Conservation (phyloP, 2,329 filamentous ascomycete species). For the Beauveria medogensis region DNA sequence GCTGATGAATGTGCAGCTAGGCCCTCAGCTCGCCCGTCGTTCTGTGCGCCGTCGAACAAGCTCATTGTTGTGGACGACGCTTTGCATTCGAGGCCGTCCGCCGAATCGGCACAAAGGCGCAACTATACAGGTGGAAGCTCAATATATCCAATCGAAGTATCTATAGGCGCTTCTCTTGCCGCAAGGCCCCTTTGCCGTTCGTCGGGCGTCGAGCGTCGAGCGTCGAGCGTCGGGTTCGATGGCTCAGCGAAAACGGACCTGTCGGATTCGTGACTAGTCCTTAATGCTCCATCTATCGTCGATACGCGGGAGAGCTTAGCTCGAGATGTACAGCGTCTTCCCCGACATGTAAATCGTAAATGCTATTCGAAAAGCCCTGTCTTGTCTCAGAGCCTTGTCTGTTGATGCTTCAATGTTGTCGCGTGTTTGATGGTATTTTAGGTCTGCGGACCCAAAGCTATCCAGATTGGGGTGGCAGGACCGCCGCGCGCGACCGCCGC, state of each 20-base stretch:
- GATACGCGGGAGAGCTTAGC: neutral
- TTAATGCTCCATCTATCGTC: constrained; percentile 7
- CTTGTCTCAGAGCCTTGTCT: neutral
- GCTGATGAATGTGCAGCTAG: neutral
- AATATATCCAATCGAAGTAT: no score
- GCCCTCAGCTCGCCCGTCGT: neutral
- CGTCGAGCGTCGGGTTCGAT: neutral
- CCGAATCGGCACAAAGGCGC: neutral
- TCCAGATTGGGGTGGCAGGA: constrained; percentile 1
- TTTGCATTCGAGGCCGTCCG: neutral
- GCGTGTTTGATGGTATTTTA: constrained; percentile 7
- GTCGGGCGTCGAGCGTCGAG: neutral
- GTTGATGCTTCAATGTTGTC: neutral
- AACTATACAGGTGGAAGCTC: neutral
- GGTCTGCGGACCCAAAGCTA: neutral
- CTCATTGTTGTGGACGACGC: neutral
- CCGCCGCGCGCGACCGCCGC: neutral
- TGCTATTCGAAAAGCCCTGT: neutral
- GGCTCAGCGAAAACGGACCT: neutral
- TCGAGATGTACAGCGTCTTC: no score
- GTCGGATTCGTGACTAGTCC: neutral
- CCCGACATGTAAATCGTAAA: neutral
- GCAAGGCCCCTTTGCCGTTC: neutral
- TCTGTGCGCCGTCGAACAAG: neutral
- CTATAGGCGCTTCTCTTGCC: neutral